Percentiles rank a stretch among this genome's conserved stretches.
Evolutionary conservation across 2,329 filamentous ascomycete genomes (phyloP).

Genomic region (Metarhizium humberi): DNA sequence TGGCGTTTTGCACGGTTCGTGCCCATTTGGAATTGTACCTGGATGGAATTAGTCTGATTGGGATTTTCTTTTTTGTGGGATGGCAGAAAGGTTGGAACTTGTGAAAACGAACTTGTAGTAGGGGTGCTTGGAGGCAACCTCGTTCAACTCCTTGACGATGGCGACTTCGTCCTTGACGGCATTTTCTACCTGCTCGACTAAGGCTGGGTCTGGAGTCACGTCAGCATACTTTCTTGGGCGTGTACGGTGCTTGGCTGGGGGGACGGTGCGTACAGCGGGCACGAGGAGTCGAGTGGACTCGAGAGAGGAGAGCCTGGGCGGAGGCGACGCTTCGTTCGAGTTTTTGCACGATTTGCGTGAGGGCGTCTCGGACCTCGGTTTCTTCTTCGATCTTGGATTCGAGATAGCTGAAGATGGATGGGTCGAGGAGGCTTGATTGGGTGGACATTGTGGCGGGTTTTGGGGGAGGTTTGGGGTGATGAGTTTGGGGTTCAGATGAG

Average conservation of each 20-base stretch:
- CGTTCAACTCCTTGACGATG: constrained; percentile 60
- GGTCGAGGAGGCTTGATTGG: constrained; percentile 46
- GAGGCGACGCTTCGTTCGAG: constrained; percentile 77
- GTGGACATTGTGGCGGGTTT: constrained; percentile 19
- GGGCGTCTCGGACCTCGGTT: constrained; percentile 67
- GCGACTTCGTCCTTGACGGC: constrained; percentile 62
- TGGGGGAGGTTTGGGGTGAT: neutral
- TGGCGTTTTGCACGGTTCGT: constrained; percentile 72
- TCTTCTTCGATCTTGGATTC: constrained; percentile 89
- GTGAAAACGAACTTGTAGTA: constrained; percentile 75
- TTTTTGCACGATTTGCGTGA: constrained; percentile 70
- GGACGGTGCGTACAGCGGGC: constrained; percentile 32
- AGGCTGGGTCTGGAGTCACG: constrained; percentile 39
- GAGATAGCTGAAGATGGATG: constrained; percentile 76
- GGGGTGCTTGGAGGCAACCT: constrained; percentile 72
- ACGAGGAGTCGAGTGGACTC: constrained; percentile 80
- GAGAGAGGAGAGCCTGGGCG: constrained; percentile 73
- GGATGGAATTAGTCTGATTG: neutral
- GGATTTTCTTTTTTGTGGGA: neutral
- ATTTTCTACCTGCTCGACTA: constrained; percentile 64
- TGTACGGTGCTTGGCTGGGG: neutral
- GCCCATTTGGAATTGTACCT: constrained; percentile 81
- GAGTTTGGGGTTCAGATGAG: neutral
- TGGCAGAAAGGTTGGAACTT: neutral
- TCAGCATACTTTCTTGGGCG: constrained; percentile 2